These are phyloP conservation scores for Chrysoporthe deuterocubensis DNA, from an alignment of 2,329 filamentous ascomycete genomes.

Conservation along the genomic window DNA sequence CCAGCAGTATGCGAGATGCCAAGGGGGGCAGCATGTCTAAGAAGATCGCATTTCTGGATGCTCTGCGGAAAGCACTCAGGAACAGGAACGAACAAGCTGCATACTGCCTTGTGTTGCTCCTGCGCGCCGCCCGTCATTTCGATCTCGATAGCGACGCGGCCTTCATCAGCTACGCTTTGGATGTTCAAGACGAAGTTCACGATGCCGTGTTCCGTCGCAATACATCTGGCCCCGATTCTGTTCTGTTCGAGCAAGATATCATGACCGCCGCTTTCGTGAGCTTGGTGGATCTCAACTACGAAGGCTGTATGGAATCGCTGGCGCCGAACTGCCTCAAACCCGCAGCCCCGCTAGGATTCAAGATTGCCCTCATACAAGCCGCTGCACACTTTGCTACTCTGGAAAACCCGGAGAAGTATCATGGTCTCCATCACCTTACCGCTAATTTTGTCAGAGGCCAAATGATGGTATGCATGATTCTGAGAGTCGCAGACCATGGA, in stretches of 20 bases:
- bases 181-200: constrained; percentile 70
- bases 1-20: constrained; percentile 67
- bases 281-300: constrained; percentile 64
- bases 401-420: constrained; percentile 52
- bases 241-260: constrained; percentile 63
- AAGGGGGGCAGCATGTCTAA: constrained; percentile 67
- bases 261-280: constrained; percentile 71
- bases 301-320: constrained; percentile 60
- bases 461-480: constrained; percentile 52
- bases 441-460: constrained; percentile 61
- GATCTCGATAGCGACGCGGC: constrained; percentile 65
- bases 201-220: constrained; percentile 66
- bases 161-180: constrained; percentile 68
- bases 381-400: constrained; percentile 66
- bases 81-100: constrained; percentile 69
- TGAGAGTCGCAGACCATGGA: not conserved
- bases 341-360: constrained; percentile 62
- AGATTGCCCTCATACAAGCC: constrained; percentile 64
- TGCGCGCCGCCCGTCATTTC: constrained; percentile 68
- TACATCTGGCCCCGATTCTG: constrained; percentile 49
- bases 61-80: constrained; percentile 63
- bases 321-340: constrained; percentile 60
- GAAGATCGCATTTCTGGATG: constrained; percentile 68
- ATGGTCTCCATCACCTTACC: constrained; percentile 58
- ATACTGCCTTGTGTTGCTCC: constrained; percentile 66